Evolutionary conservation across 352 stramenopile species (phyloP).

Genomic region (Blastocystis sp.): DNA sequence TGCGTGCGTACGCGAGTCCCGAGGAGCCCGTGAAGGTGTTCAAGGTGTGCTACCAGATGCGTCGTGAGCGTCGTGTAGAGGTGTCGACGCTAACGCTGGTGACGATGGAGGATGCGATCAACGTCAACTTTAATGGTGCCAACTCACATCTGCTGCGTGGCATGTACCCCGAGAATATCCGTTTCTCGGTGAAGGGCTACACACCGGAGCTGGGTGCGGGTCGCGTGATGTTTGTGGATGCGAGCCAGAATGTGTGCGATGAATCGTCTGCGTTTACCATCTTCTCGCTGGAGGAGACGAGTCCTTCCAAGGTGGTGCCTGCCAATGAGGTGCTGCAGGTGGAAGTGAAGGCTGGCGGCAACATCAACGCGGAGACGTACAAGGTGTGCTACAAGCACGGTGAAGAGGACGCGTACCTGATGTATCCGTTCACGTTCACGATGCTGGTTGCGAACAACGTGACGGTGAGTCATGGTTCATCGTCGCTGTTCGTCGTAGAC

Average conservation of each 20-base stretch:
- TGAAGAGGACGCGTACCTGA: slow-evolving; percentile 22
- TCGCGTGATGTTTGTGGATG: slow-evolving; percentile 47
- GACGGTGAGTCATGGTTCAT: neutral
- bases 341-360: neutral
- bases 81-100: neutral
- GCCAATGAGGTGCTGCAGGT: neutral
- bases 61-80: neutral
- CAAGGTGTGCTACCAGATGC: slow-evolving; percentile 42
- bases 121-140: neutral
- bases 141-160: neutral
- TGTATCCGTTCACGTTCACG: slow-evolving; percentile 21
- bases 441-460: slow-evolving; percentile 25
- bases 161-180: slow-evolving; percentile 30
- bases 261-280: slow-evolving; percentile 34
- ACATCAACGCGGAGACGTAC: neutral
- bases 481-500: slow-evolving; percentile 17
- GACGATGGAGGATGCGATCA: neutral
- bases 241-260: neutral
- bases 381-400: slow-evolving; percentile 53
- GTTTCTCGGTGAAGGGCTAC: slow-evolving; percentile 3
- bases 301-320: neutral
- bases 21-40: neutral
- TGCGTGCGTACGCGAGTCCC: neutral
- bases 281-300: neutral
- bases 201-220: neutral